Evolutionary conservation across 208 protist species (phyloP), one percentile per base, ranked within the genome.

Genomic region (Leptomonas pyrrhocoris): DNA sequence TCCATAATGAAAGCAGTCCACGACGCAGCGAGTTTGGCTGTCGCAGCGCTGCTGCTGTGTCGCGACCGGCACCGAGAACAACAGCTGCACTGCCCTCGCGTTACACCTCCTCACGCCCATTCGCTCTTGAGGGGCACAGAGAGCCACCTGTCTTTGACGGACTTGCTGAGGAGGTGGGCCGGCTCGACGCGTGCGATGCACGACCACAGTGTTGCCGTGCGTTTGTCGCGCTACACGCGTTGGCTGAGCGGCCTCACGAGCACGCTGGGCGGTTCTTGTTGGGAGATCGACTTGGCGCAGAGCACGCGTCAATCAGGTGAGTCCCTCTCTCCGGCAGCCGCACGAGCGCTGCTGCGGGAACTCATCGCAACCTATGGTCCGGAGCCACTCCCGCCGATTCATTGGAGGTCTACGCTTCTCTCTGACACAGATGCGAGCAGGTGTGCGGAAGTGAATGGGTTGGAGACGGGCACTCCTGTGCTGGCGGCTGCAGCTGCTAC

Each of bases 1-100:
- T n/a, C 18, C 7, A 0, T 9, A 1, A 7, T 3, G 9, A 40
- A 46, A 49, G 57, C 5, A 18, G 16, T 49, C 12, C 7, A 18
- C 6, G 40, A 62, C 6, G 40, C 40, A 12, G 57, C 40, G 8
- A 50, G 15, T 9, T 25, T 49, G 40, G 36, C 57, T 1, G n/a
- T 73, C 15, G 67, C 57, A 13, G 57, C 48, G 18, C 57, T 50
- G 5, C 38, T 73, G 7, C 13, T 65, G 30, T 21, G 31, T 16
- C 67, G 38, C 23, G 45, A 34, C 23, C 31, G 18, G 1, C 40
- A 16, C 2, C 1, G n/a, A 31, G 62, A 68, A 59, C 23, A 48
- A 27, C 9, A 18, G 6, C 23, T 16, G 23, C 9, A 13, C 11
- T 13, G 15, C 23, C 3, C 23, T 54, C 12, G 28, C 15, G 51